Conservation (phyloP, 2,329 filamentous ascomycete species). For the Hypoxylon sp. region DNA sequence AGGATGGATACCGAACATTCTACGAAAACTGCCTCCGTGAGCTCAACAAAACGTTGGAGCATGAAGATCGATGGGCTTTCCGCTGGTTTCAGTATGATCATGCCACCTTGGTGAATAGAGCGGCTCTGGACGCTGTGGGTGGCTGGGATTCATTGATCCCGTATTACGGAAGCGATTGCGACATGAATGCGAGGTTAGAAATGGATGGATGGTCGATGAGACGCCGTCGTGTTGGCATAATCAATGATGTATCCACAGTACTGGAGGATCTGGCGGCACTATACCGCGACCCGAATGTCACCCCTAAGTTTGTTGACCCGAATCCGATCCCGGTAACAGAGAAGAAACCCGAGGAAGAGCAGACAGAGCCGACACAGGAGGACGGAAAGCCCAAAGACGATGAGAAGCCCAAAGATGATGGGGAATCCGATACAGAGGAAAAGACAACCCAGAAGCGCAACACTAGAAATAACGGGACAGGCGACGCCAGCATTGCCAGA, state of each 20-base stretch:
- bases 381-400: background rate
- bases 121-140: slow-evolving; percentile 54
- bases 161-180: slow-evolving; percentile 60
- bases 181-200: slow-evolving; percentile 53
- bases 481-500: slow-evolving; percentile 33
- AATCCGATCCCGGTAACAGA: slow-evolving; percentile 45
- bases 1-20: slow-evolving; percentile 45
- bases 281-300: slow-evolving; percentile 47
- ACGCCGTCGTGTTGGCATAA: slow-evolving; percentile 47
- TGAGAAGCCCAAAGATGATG: slow-evolving; percentile 16
- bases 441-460: slow-evolving; percentile 17
- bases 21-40: slow-evolving; percentile 46
- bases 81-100: slow-evolving; percentile 54
- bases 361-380: slow-evolving; percentile 33
- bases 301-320: slow-evolving; percentile 45
- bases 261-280: slow-evolving; percentile 51
- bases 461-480: slow-evolving; percentile 17
- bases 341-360: slow-evolving; percentile 36
- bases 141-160: slow-evolving; percentile 62
- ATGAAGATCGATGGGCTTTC: slow-evolving; percentile 55
- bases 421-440: too few relatives aligned
- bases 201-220: slow-evolving; percentile 50
- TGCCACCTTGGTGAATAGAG: slow-evolving; percentile 58
- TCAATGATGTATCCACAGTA: slow-evolving; percentile 52
- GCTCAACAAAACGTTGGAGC: slow-evolving; percentile 48